Conservation (phyloP, 1,284 basidiomycete species). For the Sporisorium scitamineum region DNA sequence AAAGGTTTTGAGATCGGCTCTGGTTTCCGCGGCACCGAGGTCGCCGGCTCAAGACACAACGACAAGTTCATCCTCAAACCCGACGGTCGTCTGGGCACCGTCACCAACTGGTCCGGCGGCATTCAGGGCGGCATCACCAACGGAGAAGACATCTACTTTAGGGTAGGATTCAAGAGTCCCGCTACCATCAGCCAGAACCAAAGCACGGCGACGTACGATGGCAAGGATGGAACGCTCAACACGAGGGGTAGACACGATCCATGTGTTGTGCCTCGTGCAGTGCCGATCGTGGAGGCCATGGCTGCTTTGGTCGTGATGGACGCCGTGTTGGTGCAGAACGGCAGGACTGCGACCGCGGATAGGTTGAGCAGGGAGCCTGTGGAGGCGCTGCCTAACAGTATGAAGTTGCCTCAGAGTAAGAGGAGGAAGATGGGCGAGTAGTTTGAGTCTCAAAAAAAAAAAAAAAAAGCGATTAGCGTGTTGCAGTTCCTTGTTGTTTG, state of each 20-base stretch:
- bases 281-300: slow-evolving; percentile 99
- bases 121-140: slow-evolving; percentile 98
- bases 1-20: slow-evolving; percentile 99
- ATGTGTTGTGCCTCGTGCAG: slow-evolving; percentile 93
- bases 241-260: slow-evolving; percentile 95
- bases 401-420: slow-evolving; percentile 54
- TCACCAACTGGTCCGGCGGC: slow-evolving; percentile 96
- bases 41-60: slow-evolving; percentile 93
- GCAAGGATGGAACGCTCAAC: slow-evolving; percentile 85
- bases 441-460: too few relatives aligned
- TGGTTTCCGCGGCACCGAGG: slow-evolving; percentile 94
- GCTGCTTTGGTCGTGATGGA: slow-evolving; percentile 96
- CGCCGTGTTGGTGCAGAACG: slow-evolving; percentile 62
- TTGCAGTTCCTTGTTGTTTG: too few relatives aligned
- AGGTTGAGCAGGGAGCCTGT: slow-evolving; percentile 44
- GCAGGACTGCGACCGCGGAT: slow-evolving; percentile 35
- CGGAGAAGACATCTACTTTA: slow-evolving; percentile 97
- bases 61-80: slow-evolving; percentile 82
- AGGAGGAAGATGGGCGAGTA: slow-evolving; percentile 21
- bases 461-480: too few relatives aligned
- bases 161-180: slow-evolving; percentile 96
- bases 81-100: slow-evolving; percentile 82
- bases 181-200: slow-evolving; percentile 97
- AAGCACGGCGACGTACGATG: slow-evolving; percentile 90
- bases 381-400: slow-evolving; percentile 57